Evolutionary conservation across 441 rosid genomes (phyloP).

Genomic region (Jatropha multifida): DNA sequence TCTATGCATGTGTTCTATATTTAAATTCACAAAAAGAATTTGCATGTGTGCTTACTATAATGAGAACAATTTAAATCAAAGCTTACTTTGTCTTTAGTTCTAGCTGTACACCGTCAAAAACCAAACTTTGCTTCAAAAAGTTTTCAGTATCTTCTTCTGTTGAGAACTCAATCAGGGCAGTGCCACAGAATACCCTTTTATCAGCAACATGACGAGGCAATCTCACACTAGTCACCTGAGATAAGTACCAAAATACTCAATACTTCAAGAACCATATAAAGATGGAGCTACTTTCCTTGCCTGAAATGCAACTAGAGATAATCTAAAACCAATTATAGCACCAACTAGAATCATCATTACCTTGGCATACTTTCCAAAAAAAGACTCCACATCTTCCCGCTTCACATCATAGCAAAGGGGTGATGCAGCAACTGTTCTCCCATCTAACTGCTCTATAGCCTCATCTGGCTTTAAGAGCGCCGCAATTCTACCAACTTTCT

Average conservation of each 20-base stretch:
- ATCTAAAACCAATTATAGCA: background rate
- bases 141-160: constrained; percentile 68
- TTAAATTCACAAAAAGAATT: background rate
- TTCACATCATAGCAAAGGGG: constrained; percentile 59
- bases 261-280: constrained; percentile 5
- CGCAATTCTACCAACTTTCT: constrained; percentile 67
- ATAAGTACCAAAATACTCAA: constrained; percentile 8
- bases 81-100: constrained; percentile 7
- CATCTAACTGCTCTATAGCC: constrained; percentile 63
- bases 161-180: constrained; percentile 82
- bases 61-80: background rate
- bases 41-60: background rate
- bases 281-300: background rate
- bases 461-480: constrained; percentile 64
- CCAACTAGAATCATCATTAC: constrained; percentile 28
- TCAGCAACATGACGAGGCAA: constrained; percentile 81
- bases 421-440: constrained; percentile 69
- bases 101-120: constrained; percentile 56
- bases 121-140: constrained; percentile 51
- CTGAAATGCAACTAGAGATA: background rate
- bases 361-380: constrained; percentile 66
- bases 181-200: constrained; percentile 61
- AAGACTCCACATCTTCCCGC: constrained; percentile 65
- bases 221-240: constrained; percentile 86
- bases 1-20: background rate